These are phyloP conservation scores for Mesembryanthemum crystallinum DNA, from an alignment of 148 eudicot genomes.

Conservation along the genomic window DNA sequence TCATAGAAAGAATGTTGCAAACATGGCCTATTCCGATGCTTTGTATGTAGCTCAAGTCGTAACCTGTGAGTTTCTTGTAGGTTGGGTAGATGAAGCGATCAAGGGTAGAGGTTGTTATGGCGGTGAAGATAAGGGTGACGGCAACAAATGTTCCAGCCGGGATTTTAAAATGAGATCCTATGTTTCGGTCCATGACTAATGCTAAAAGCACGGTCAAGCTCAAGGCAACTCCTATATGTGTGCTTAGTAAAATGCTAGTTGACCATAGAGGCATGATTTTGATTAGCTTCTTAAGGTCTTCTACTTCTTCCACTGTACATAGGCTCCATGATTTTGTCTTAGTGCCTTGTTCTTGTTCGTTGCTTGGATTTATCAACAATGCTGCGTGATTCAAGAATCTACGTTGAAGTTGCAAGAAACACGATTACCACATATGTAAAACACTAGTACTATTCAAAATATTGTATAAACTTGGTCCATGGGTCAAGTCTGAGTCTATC, in stretches of 20 bases:
- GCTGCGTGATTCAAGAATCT: conserved; percentile 53
- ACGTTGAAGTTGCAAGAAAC: neutral
- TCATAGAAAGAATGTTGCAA: conserved; percentile 31
- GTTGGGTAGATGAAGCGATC: conserved; percentile 35
- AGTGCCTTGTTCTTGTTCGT: neutral
- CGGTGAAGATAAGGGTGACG: conserved; percentile 35
- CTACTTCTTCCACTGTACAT: conserved; percentile 53
- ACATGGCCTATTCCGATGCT: conserved; percentile 40
- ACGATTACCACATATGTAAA: neutral
- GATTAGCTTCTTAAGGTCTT: conserved; percentile 47
- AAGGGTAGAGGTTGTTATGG: conserved; percentile 33
- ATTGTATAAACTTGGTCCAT: neutral
- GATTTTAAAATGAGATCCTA: conserved; percentile 33
- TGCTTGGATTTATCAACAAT: conserved; percentile 4
- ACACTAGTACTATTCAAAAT: no score
- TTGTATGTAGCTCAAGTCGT: conserved; percentile 30
- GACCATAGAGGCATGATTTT: conserved; percentile 60
- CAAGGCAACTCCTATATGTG: conserved; percentile 42
- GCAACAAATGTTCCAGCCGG: conserved; percentile 39
- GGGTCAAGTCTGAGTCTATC: no score
- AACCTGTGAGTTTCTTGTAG: conserved; percentile 32
- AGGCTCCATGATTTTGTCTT: conserved; percentile 39
- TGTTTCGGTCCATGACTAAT: conserved; percentile 42
- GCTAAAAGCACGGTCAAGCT: conserved; percentile 62
- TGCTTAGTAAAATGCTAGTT: conserved; percentile 43